Evolutionary conservation across 1,139 yeast species (phyloP).

Genomic region (Kazachstania sp.): DNA sequence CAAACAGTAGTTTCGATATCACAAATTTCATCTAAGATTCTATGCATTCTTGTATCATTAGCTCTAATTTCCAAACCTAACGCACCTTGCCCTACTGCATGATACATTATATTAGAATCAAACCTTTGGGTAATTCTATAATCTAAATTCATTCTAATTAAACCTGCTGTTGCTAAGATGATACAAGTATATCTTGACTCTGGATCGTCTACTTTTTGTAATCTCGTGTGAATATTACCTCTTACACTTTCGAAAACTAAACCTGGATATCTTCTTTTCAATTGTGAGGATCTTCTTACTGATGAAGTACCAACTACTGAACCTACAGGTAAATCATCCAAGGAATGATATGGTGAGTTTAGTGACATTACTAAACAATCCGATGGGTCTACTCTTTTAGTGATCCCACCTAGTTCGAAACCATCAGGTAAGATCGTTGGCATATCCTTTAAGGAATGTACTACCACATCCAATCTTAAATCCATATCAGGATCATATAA

Average conservation of each 20-base stretch:
- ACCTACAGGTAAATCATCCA: slow-evolving; percentile 74
- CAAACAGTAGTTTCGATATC: slow-evolving; percentile 61
- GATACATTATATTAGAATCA: slow-evolving; percentile 79
- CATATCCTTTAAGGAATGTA: slow-evolving; percentile 91
- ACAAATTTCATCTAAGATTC: slow-evolving; percentile 55
- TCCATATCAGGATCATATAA: slow-evolving; percentile 52
- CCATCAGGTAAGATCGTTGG: slow-evolving; percentile 89
- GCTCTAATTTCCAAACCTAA: slow-evolving; percentile 81
- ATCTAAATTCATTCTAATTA: slow-evolving; percentile 61
- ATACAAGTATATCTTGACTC: slow-evolving; percentile 65
- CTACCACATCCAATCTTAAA: slow-evolving; percentile 62
- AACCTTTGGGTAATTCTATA: slow-evolving; percentile 62
- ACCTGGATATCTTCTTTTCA: slow-evolving; percentile 49
- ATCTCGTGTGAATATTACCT: slow-evolving; percentile 80
- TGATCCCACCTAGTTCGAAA: slow-evolving; percentile 80
- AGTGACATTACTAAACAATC: slow-evolving; percentile 83
- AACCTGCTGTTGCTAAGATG: slow-evolving; percentile 87
- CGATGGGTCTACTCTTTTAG: slow-evolving; percentile 81
- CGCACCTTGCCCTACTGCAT: slow-evolving; percentile 98
- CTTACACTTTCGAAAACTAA: slow-evolving; percentile 69
- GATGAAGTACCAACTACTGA: slow-evolving; percentile 91
- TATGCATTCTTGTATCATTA: slow-evolving; percentile 50
- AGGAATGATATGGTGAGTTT: slow-evolving; percentile 51
- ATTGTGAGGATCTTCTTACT: slow-evolving; percentile 81
- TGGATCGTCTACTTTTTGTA: slow-evolving; percentile 56